Evolutionary conservation across 371 early-diverging fungal species (phyloP).

Genomic region (Cokeromyces recurvatus): DNA sequence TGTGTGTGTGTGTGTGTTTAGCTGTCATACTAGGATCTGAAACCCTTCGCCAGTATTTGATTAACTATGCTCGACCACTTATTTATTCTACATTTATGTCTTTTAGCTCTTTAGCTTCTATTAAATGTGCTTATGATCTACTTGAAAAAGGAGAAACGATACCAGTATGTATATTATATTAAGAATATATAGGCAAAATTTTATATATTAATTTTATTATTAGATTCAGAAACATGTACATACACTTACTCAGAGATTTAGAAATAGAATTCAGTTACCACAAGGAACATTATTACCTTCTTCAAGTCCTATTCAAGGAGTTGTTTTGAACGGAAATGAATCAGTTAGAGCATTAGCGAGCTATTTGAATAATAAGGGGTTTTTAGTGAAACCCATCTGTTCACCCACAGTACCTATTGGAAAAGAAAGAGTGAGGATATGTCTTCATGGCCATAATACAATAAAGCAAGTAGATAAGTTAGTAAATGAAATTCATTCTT

Average conservation of each 20-base stretch:
- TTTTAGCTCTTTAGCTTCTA: constrained; percentile 47
- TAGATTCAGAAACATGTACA: constrained; percentile 53
- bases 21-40: constrained; percentile 69
- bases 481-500: constrained; percentile 44
- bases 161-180: constrained; percentile 31
- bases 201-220: not conserved
- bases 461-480: constrained; percentile 51
- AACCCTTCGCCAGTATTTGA: constrained; percentile 58
- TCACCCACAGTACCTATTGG: constrained; percentile 82
- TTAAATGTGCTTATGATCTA: constrained; percentile 54
- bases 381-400: constrained; percentile 75
- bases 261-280: constrained; percentile 42
- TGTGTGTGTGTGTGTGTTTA: no score
- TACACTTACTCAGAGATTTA: constrained; percentile 36
- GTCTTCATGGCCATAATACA: constrained; percentile 75
- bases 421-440: constrained; percentile 75
- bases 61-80: constrained; percentile 81
- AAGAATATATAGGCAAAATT: not conserved
- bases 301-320: constrained; percentile 70
- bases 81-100: constrained; percentile 82
- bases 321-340: constrained; percentile 68
- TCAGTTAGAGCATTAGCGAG: constrained; percentile 56
- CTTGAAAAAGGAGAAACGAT: constrained; percentile 46
- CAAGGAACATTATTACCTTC: constrained; percentile 55
- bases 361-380: constrained; percentile 53